phyloP scores from a whole-genome alignment of 495 filamentous ascomycete genomes.

The Haplographium delicatum region DNA sequence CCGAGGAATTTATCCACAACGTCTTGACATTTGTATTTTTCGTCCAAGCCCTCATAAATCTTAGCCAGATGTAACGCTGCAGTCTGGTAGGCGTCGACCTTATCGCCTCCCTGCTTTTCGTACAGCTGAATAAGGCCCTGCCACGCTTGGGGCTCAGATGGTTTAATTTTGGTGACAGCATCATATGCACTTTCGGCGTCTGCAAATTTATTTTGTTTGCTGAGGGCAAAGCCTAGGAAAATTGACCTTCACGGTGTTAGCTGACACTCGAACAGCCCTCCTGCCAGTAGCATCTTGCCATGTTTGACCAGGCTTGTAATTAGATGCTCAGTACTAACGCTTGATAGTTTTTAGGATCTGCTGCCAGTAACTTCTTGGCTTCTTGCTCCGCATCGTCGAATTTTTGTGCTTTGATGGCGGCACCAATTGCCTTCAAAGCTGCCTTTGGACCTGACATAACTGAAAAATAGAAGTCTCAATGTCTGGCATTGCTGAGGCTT shows the following conservation, averaged over 20 bases:
- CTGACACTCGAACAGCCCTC: not conserved
- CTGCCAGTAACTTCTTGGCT: conserved; percentile 58
- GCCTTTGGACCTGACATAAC: conserved; percentile 59
- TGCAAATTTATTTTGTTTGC: conserved; percentile 63
- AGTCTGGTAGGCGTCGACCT: conserved; percentile 67
- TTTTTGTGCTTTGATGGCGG: conserved; percentile 72
- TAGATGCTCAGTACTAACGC: conserved; percentile 56
- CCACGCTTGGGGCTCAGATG: conserved; percentile 64
- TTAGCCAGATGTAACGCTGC: conserved; percentile 67
- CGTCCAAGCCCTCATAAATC: conserved; percentile 64
- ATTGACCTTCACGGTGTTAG: conserved; percentile 33
- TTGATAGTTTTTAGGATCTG: conserved; percentile 76
- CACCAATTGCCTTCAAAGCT: conserved; percentile 75
- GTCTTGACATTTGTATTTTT: conserved; percentile 64
- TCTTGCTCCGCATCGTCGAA: conserved; percentile 68
- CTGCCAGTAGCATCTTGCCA: too few relatives aligned
- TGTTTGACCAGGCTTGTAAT: too few relatives aligned
- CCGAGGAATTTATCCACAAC: conserved; percentile 74
- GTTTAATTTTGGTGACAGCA: conserved; percentile 57
- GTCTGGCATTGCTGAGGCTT: conserved; percentile 5
- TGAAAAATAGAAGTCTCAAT: not conserved
- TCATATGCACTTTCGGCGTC: conserved; percentile 72
- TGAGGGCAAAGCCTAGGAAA: conserved; percentile 74
- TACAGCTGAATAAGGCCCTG: conserved; percentile 85
- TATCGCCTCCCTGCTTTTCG: conserved; percentile 63